Conservation (phyloP, 352 stramenopile genomes). For the Phytophthora podocarpi region DNA sequence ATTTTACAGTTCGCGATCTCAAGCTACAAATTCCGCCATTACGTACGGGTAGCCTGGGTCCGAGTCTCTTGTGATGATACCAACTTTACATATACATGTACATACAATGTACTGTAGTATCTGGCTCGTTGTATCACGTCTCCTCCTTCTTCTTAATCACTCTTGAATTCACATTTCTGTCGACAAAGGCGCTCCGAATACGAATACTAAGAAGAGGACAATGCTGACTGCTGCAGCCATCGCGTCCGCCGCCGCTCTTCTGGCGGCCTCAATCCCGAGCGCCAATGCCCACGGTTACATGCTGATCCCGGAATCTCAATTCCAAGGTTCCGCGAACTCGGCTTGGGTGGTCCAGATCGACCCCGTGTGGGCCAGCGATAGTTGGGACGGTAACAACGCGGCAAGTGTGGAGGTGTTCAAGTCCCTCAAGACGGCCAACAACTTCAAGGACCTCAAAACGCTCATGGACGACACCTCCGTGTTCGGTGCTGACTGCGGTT, state of each 20-base stretch:
- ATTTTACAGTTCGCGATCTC: slow-evolving; percentile 14
- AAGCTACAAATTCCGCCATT: slow-evolving; percentile 13
- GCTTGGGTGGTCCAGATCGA: slow-evolving; percentile 41
- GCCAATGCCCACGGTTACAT: slow-evolving; percentile 36
- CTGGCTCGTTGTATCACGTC: too few relatives aligned
- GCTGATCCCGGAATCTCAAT: slow-evolving; percentile 37
- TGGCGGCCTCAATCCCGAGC: slow-evolving; percentile 20
- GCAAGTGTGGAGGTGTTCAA: slow-evolving; percentile 27
- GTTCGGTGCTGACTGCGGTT: slow-evolving; percentile 39
- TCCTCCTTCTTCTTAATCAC: slow-evolving; percentile 2
- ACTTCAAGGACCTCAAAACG: slow-evolving; percentile 34
- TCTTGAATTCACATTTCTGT: slow-evolving; percentile 5
- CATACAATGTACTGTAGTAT: not conserved
- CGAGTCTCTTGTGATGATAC: not conserved
- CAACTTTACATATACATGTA: too few relatives aligned
- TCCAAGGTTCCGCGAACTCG: slow-evolving; percentile 29
- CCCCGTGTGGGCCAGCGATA: slow-evolving; percentile 24
- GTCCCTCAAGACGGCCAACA: slow-evolving; percentile 28
- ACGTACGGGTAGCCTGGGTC: too few relatives aligned
- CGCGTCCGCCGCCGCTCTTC: slow-evolving; percentile 21
- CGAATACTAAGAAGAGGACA: not conserved
- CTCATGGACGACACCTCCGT: slow-evolving; percentile 39
- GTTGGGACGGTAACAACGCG: slow-evolving; percentile 39
- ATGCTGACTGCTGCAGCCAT: slow-evolving; percentile 28
- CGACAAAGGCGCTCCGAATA: not conserved